Evolutionary conservation across 2,329 filamentous ascomycete species (phyloP).

Genomic region (Apiospora koreana): DNA sequence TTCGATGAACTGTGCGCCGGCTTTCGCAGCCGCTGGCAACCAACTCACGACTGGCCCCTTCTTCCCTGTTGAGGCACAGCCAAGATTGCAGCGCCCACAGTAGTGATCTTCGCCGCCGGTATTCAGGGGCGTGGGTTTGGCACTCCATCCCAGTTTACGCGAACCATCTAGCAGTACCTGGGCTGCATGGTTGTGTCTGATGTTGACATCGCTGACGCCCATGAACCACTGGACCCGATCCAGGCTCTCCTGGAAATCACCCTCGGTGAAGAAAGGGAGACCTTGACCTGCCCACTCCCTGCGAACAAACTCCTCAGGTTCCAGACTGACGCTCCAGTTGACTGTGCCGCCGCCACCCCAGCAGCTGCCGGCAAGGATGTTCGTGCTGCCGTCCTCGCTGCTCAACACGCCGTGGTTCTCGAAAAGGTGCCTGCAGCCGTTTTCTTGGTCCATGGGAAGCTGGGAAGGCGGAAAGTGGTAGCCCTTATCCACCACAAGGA

Average conservation of each 20-base stretch:
- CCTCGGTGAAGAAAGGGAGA: conserved; percentile 72
- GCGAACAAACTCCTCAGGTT: conserved; percentile 74
- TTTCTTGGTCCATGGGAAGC: conserved; percentile 71
- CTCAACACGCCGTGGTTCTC: conserved; percentile 64
- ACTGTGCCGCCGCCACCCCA: conserved; percentile 88
- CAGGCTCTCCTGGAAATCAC: conserved; percentile 74
- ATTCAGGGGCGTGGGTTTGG: conserved; percentile 75
- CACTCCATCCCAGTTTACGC: conserved; percentile 70
- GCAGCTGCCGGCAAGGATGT: conserved; percentile 66
- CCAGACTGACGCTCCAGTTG: conserved; percentile 74
- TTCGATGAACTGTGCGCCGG: conserved; percentile 81
- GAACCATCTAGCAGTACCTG: conserved; percentile 73
- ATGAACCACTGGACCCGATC: conserved; percentile 79
- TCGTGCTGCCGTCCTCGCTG: conserved; percentile 58
- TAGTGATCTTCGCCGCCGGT: conserved; percentile 72
- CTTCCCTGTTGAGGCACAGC: conserved; percentile 70
- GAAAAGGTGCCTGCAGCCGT: conserved; percentile 65
- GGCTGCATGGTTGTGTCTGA: conserved; percentile 76
- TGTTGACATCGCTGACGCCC: conserved; percentile 67
- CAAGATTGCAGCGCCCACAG: conserved; percentile 66
- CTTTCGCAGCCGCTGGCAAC: conserved; percentile 75
- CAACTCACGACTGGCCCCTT: conserved; percentile 76
- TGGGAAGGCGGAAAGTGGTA: conserved; percentile 74
- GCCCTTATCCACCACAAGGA: conserved; percentile 81
- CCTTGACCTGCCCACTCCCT: conserved; percentile 75